phyloP scores from a whole-genome alignment of 1,139 yeast species.

The Schwanniomyces etchellsii region DNA sequence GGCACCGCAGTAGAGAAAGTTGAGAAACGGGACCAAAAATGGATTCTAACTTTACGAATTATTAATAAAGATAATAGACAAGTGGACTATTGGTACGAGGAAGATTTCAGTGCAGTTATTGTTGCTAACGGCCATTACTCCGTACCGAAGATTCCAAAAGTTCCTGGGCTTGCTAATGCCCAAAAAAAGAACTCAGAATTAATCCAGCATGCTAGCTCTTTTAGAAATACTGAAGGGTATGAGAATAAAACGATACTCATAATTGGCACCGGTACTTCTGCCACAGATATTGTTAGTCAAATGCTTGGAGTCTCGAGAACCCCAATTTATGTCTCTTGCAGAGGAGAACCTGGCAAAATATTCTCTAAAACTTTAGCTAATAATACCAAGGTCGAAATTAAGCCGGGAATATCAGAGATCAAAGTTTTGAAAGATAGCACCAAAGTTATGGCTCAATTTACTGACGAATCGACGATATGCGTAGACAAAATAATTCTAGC shows the following conservation, averaged over 20 bases:
- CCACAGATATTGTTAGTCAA: slow-evolving; percentile 39
- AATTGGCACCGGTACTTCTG: slow-evolving; percentile 38
- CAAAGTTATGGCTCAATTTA: slow-evolving; percentile 22
- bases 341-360: slow-evolving; percentile 1
- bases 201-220: slow-evolving; percentile 38
- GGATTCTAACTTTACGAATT: slow-evolving; percentile 33
- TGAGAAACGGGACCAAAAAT: slow-evolving; percentile 14
- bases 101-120: slow-evolving; percentile 48
- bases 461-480: slow-evolving; percentile 19
- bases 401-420: slow-evolving; percentile 20
- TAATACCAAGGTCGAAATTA: slow-evolving; percentile 13
- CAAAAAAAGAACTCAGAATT: slow-evolving; percentile 29
- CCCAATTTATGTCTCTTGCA: slow-evolving; percentile 7
- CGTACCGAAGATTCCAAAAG: slow-evolving; percentile 49
- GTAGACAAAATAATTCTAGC: slow-evolving; percentile 36
- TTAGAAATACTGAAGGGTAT: slow-evolving; percentile 21
- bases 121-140: slow-evolving; percentile 57
- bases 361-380: slow-evolving; percentile 17
- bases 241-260: slow-evolving; percentile 27
- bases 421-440: slow-evolving; percentile 15
- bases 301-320: slow-evolving; percentile 26
- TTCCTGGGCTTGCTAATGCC: slow-evolving; percentile 46
- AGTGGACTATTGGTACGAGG: slow-evolving; percentile 7
- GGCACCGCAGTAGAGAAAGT: slow-evolving; percentile 21
- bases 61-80: slow-evolving; percentile 13